Conservation (phyloP, 495 filamentous ascomycete genomes). For the Penicillium roqueforti region DNA sequence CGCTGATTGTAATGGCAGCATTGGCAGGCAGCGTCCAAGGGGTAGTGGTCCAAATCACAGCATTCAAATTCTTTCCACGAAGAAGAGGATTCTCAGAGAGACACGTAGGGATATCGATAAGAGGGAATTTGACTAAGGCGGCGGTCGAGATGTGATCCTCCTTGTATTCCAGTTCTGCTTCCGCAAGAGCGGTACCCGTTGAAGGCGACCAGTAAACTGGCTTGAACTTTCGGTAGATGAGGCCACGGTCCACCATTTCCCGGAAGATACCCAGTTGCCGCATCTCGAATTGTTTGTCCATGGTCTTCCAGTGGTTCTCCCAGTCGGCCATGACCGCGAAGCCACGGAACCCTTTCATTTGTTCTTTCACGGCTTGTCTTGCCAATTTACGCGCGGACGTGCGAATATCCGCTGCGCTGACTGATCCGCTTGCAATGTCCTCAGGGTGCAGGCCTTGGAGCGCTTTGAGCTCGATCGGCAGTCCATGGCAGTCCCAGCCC, state of each 20-base stretch:
- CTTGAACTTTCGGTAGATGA: conserved; percentile 85
- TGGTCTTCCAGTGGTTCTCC: conserved; percentile 86
- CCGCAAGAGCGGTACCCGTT: conserved; percentile 83
- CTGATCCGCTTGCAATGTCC: conserved; percentile 16
- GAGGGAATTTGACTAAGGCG: conserved; percentile 76
- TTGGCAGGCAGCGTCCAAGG: conserved; percentile 98
- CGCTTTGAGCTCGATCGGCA: conserved; percentile 98
- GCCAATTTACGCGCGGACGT: conserved; percentile 72
- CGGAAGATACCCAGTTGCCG: conserved; percentile 80
- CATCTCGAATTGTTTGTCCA: conserved; percentile 85
- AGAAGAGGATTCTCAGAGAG: conserved; percentile 39
- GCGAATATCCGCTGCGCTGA: conserved; percentile 50
- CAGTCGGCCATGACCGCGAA: conserved; percentile 95
- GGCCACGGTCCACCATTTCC: conserved; percentile 74
- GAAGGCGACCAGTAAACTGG: conserved; percentile 97
- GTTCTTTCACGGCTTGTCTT: conserved; percentile 64
- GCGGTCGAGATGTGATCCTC: conserved; percentile 76
- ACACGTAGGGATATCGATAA: conserved; percentile 49
- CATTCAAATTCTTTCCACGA: conserved; percentile 49
- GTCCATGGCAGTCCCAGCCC: conserved; percentile 97
- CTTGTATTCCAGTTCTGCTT: conserved; percentile 94
- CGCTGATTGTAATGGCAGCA: conserved; percentile 73
- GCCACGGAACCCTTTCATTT: conserved; percentile 75
- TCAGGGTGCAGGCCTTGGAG: conserved; percentile 54
- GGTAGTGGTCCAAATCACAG: conserved; percentile 94